Percentiles rank a stretch among this genome's conserved stretches.
Conservation (phyloP, 1,139 yeast species). For the Taphrina flavorubra region DNA sequence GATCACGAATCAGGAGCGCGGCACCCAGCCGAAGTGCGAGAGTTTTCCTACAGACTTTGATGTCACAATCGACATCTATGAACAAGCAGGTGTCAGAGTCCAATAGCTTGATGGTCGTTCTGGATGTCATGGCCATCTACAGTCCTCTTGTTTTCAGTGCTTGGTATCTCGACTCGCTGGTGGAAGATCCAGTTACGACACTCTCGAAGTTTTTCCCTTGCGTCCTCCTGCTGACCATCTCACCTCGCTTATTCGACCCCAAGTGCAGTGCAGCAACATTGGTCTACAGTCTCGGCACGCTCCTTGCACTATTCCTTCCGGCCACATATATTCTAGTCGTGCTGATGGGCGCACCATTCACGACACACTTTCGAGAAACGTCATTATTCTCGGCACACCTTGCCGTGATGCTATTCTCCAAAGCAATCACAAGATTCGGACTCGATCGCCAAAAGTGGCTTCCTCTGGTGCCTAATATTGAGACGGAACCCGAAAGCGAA, state of each 20-base stretch:
- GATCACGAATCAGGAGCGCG: not conserved
- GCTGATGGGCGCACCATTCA: conserved; percentile 38
- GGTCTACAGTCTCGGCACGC: conserved; percentile 10
- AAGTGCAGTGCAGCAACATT: not conserved
- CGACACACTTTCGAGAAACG: conserved; percentile 21
- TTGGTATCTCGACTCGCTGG: conserved; percentile 3
- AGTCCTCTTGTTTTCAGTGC: conserved; percentile 7
- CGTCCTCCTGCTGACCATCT: not conserved
- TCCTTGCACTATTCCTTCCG: conserved; percentile 13
- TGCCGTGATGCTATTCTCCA: conserved; percentile 3
- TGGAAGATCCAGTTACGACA: conserved; percentile 9
- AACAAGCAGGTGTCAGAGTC: not conserved
- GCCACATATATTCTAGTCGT: conserved; percentile 12
- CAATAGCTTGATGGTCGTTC: not conserved
- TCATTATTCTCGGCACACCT: conserved; percentile 12
- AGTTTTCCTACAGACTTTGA: too few relatives aligned
- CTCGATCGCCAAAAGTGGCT: not conserved
- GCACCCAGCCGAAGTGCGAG: too few relatives aligned
- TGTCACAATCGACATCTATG: not conserved
- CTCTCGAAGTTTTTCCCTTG: not conserved
- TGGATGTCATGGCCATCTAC: conserved; percentile 4
- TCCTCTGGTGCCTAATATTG: not conserved
- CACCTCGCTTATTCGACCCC: not conserved
- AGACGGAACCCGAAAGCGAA: not conserved
- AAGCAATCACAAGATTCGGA: conserved; percentile 11